Evolutionary conservation across 768 basidiomycete species (phyloP).

Genomic region (Naganishia kalamii): DNA sequence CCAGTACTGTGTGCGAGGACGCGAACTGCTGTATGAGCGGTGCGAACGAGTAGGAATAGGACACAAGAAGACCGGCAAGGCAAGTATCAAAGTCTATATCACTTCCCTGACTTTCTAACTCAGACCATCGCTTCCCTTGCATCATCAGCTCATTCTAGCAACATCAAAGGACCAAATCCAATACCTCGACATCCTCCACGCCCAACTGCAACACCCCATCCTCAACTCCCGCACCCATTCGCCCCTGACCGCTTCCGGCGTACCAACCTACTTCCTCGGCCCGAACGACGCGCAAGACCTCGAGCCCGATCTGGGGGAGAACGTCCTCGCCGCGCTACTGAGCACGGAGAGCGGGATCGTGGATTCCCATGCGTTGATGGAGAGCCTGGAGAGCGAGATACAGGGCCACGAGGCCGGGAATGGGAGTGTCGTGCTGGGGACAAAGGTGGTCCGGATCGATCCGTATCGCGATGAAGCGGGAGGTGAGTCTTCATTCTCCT

Average conservation of each 20-base stretch:
- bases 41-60: slow-evolving; percentile 63
- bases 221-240: slow-evolving; percentile 52
- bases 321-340: slow-evolving; percentile 68
- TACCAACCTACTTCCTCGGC: slow-evolving; percentile 62
- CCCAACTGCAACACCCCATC: slow-evolving; percentile 56
- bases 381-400: slow-evolving; percentile 74
- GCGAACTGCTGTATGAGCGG: slow-evolving; percentile 72
- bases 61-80: slow-evolving; percentile 64
- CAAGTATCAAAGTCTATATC: slow-evolving; percentile 7
- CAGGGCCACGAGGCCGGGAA: slow-evolving; percentile 23
- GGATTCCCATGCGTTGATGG: slow-evolving; percentile 77
- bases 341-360: slow-evolving; percentile 85
- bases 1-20: slow-evolving; percentile 73
- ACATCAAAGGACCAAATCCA: slow-evolving; percentile 55
- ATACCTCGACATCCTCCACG: slow-evolving; percentile 66
- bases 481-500: slow-evolving; percentile 39
- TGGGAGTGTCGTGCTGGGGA: slow-evolving; percentile 61
- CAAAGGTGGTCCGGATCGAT: slow-evolving; percentile 80
- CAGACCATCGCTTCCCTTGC: not conserved
- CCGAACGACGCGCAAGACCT: slow-evolving; percentile 63
- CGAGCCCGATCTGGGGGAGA: slow-evolving; percentile 72
- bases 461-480: slow-evolving; percentile 59
- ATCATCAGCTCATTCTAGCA: slow-evolving; percentile 74
- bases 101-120: not conserved
- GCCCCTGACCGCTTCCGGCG: slow-evolving; percentile 29